phyloP scores from a whole-genome alignment of 2,329 filamentous ascomycete genomes.

The Arthrinium puccinioides region DNA sequence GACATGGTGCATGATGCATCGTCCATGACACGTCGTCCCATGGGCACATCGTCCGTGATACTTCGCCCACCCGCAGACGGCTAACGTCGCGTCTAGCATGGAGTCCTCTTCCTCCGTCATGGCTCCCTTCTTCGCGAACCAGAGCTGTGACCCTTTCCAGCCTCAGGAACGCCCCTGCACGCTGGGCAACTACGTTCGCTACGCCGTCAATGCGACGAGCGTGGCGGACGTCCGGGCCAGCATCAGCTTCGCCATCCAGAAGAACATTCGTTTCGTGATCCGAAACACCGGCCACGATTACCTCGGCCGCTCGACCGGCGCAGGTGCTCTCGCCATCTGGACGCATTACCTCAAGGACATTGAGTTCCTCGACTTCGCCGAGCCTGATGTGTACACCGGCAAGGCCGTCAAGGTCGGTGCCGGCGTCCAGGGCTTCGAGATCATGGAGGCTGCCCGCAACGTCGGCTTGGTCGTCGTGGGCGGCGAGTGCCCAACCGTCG shows the following conservation, averaged over 20 bases:
- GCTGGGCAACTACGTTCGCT: slow-evolving; percentile 7
- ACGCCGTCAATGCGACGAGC: slow-evolving; percentile 5
- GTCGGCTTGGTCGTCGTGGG: slow-evolving; percentile 34
- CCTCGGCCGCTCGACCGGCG: slow-evolving; percentile 45
- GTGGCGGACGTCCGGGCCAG: slow-evolving; percentile 1
- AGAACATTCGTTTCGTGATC: slow-evolving; percentile 39
- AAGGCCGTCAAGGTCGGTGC: slow-evolving; percentile 41
- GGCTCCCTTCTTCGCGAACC: slow-evolving; percentile 7
- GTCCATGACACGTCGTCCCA: too few relatives aligned
- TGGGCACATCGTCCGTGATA: too few relatives aligned
- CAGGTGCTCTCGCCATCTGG: slow-evolving; percentile 40
- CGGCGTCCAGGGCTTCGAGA: slow-evolving; percentile 39
- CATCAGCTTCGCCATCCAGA: slow-evolving; percentile 14
- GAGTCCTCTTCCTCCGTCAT: slow-evolving; percentile 7
- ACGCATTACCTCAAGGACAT: slow-evolving; percentile 37
- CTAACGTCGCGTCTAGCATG: too few relatives aligned
- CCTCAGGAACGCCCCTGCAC: slow-evolving; percentile 2
- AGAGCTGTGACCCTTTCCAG: slow-evolving; percentile 7
- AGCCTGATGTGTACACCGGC: slow-evolving; percentile 34
- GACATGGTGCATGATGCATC: too few relatives aligned
- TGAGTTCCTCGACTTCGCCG: slow-evolving; percentile 14
- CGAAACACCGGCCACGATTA: slow-evolving; percentile 44
- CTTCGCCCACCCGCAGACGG: too few relatives aligned
- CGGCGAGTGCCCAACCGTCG: slow-evolving; percentile 46
- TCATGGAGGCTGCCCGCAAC: slow-evolving; percentile 26